Conservation (phyloP, 2,329 filamentous ascomycete genomes). For the Zymoseptoria passerinii region DNA sequence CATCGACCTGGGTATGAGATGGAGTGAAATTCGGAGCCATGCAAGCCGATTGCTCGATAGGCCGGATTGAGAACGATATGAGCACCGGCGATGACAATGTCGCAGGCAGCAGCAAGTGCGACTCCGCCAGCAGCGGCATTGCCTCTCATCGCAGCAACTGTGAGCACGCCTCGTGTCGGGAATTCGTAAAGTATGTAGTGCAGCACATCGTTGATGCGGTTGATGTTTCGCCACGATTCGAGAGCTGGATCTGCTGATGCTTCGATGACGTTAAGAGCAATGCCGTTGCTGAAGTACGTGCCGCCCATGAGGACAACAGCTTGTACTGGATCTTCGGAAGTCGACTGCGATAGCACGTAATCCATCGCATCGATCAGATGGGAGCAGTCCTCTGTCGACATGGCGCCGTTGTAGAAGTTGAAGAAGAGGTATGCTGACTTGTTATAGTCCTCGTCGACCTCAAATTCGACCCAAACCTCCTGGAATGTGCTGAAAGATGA, state of each 20-base stretch:
- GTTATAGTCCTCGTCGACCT: conserved; percentile 20
- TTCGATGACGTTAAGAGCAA: conserved; percentile 40
- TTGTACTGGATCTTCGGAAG: conserved; percentile 24
- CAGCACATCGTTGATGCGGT: conserved; percentile 37
- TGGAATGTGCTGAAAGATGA: conserved; percentile 30
- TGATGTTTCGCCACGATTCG: conserved; percentile 40
- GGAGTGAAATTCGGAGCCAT: conserved; percentile 38
- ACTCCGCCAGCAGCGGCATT: conserved; percentile 40
- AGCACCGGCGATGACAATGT: conserved; percentile 33
- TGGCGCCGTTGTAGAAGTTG: conserved; percentile 39
- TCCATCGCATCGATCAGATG: conserved; percentile 32
- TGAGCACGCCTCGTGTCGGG: conserved; percentile 30
- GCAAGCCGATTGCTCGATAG: conserved; percentile 30
- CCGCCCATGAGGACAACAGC: conserved; percentile 36
- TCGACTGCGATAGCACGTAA: conserved; percentile 28
- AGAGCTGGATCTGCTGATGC: conserved; percentile 30
- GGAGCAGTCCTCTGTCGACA: conserved; percentile 35
- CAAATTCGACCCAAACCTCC: conserved; percentile 36
- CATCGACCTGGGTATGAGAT: conserved; percentile 35
- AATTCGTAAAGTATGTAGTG: conserved; percentile 34
- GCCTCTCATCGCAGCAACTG: conserved; percentile 34
- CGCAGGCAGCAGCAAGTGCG: conserved; percentile 33
- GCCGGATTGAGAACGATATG: conserved; percentile 37
- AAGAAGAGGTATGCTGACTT: conserved; percentile 36
- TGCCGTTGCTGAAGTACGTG: conserved; percentile 39